Percentiles rank a stretch among this genome's conserved stretches.
Conservation (phyloP, 805 yeast genomes). For the Pichia gijzeniarum region DNA sequence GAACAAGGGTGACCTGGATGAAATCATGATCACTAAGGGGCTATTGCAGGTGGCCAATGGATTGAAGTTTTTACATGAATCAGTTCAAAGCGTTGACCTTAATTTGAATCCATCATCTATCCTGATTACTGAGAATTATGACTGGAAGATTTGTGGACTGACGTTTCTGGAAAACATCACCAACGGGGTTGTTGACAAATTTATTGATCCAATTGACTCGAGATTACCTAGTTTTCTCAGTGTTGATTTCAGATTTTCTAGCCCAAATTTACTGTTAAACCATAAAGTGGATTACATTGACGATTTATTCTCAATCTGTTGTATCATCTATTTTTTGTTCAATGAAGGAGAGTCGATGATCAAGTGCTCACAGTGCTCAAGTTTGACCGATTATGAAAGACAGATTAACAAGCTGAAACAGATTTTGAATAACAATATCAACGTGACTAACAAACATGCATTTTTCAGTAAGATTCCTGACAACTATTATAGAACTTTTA, state of each 20-base stretch:
- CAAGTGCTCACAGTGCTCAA: constrained; percentile 31
- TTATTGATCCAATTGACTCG: constrained; percentile 66
- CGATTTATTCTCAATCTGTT: constrained; percentile 82
- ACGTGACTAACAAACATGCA: constrained; percentile 37
- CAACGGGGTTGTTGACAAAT: constrained; percentile 48
- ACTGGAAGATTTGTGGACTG: constrained; percentile 89
- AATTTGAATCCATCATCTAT: constrained; percentile 75
- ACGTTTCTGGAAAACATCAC: constrained; percentile 42
- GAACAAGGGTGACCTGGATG: constrained; percentile 51
- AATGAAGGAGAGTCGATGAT: constrained; percentile 38
- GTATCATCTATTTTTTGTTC: constrained; percentile 66
- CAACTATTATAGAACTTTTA: constrained; percentile 42
- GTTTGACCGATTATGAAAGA: constrained; percentile 53
- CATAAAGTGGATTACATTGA: constrained; percentile 55
- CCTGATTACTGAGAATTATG: constrained; percentile 74
- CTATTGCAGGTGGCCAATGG: constrained; percentile 72
- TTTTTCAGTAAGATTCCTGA: constrained; percentile 56
- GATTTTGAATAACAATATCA: constrained; percentile 19
- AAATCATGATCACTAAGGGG: constrained; percentile 69
- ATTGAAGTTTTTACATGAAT: constrained; percentile 73
- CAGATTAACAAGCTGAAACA: constrained; percentile 34
- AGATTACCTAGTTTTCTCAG: constrained; percentile 69
- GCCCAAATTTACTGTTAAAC: constrained; percentile 78
- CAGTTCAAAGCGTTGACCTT: constrained; percentile 67
- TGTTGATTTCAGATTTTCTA: constrained; percentile 64